Percentiles rank a stretch among this genome's conserved stretches.
phyloP scores from a whole-genome alignment of 805 yeast species.

The Isabelozyma pseudorhagii region DNA sequence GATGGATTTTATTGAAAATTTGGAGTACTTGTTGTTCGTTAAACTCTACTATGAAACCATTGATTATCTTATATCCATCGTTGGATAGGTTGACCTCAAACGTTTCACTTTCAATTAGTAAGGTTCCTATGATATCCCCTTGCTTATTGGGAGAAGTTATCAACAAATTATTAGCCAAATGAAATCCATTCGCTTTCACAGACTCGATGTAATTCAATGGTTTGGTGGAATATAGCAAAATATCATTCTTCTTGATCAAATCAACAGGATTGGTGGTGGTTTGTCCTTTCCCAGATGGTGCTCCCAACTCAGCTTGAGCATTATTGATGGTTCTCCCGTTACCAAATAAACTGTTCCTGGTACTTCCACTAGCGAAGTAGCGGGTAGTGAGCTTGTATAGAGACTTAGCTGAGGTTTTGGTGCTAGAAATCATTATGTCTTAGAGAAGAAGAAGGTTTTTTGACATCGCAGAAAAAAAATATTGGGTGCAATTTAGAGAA shows the following conservation, averaged over 20 bases:
- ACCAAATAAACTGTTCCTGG: conserved; percentile 21
- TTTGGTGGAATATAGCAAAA: conserved; percentile 38
- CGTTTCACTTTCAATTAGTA: conserved; percentile 56
- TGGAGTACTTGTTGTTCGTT: conserved; percentile 37
- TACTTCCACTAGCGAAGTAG: background rate
- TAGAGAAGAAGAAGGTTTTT: too few relatives aligned
- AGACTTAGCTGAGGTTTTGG: too few relatives aligned
- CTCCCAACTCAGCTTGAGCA: conserved; percentile 8
- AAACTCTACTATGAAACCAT: conserved; percentile 55
- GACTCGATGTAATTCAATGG: conserved; percentile 43
- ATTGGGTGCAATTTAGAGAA: too few relatives aligned
- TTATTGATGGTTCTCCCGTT: conserved; percentile 18
- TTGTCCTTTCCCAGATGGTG: conserved; percentile 38
- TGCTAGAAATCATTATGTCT: too few relatives aligned
- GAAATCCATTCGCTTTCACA: conserved; percentile 52
- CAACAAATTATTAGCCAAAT: conserved; percentile 52
- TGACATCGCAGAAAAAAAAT: too few relatives aligned
- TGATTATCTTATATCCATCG: conserved; percentile 42
- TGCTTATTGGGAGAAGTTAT: conserved; percentile 40
- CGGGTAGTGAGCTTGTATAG: too few relatives aligned
- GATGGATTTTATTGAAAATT: conserved; percentile 56
- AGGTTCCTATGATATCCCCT: conserved; percentile 42
- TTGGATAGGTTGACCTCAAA: conserved; percentile 52
- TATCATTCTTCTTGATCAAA: conserved; percentile 41
- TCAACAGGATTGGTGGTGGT: conserved; percentile 42